A percentile compares a stretch with the other conserved stretches of the same genome.
These are phyloP conservation scores for Colletotrichum tamarilloi DNA, from an alignment of 2,329 filamentous ascomycete species.

Conservation along the genomic window DNA sequence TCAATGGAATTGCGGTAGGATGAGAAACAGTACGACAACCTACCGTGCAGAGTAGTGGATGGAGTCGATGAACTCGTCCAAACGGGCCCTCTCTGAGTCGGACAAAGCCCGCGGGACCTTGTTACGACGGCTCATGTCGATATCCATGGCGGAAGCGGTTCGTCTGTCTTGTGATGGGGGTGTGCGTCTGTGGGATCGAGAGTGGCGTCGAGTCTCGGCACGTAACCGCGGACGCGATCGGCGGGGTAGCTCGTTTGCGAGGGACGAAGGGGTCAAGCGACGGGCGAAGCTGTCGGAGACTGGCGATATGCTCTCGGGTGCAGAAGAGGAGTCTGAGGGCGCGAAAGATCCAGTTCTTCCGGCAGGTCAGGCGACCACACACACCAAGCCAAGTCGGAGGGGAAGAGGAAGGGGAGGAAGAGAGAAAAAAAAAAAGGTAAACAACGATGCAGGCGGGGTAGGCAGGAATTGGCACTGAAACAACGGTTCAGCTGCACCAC, in stretches of 20 bases:
- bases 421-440: conserved; percentile 20
- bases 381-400: conserved; percentile 10
- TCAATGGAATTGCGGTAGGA: conserved; percentile 2
- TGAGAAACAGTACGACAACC: conserved; percentile 12
- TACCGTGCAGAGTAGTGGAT: conserved; percentile 97
- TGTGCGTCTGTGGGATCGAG: conserved; percentile 20
- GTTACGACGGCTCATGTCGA: conserved; percentile 89
- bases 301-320: conserved; percentile 22
- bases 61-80: conserved; percentile 91
- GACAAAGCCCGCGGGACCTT: conserved; percentile 83
- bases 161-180: conserved; percentile 8
- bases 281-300: background rate
- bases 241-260: conserved; percentile 10
- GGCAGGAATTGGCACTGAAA: conserved; percentile 35
- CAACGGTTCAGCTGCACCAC: conserved; percentile 29
- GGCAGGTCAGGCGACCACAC: conserved; percentile 30
- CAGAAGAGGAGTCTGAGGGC: conserved; percentile 11
- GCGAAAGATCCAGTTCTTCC: conserved; percentile 16
- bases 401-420: background rate
- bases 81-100: conserved; percentile 81
- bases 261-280: conserved; percentile 10
- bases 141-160: conserved; percentile 54
- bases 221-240: conserved; percentile 20
- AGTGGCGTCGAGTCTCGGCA: conserved; percentile 31
- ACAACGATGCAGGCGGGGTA: conserved; percentile 34